Evolutionary conservation across 73 alveolate genomes (phyloP), one percentile per base, ranked within the genome.

Genomic region (Paramecium sonneborni): DNA sequence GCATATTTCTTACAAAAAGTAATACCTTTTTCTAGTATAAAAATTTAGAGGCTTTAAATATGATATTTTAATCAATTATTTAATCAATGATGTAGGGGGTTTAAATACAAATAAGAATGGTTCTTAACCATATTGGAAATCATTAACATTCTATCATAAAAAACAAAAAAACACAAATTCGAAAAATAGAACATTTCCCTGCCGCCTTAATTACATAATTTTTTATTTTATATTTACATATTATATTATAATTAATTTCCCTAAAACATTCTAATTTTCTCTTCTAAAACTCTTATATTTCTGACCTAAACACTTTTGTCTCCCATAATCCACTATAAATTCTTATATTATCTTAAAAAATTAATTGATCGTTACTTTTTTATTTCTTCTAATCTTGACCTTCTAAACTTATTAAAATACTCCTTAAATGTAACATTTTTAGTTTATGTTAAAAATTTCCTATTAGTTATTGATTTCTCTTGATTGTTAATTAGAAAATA

Each of bases 11-110:
- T 35, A 72, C 86, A 72, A 72, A 72, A 62, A 72, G 37, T 35
- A 72, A 72, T 72, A 72, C 86, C 86, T 72, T 72, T 32, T 72
- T 72, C 57, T 62, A 62, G 84, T 72, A 72, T 72, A 72, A 72
- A 72, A 72, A 72, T 14, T 35, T 72, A 72, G 57, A 72, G 57
- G 57, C 57, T 72, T 72, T 72, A 72, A 72, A 72, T 35, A 72
- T 72, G 86, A 72, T 72, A 72, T 72, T 72, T 72, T 72, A 72
- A 72, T 72, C 84, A 62, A 62, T 62, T 62, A 62, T 62, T 62
- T 62, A 3, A 62, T 52, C 68, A 52, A 15, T 0, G 11, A 52
- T 52, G 32, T 18, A 52, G 68, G 68, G 68, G 68, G 68, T 52
- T 52, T 52, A 52, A 52, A 52, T 52, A 52, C 68, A 18, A 52